These are phyloP conservation scores for Strobilomyces dryophilus DNA, from an alignment of 768 basidiomycete species.

Conservation along the genomic window DNA sequence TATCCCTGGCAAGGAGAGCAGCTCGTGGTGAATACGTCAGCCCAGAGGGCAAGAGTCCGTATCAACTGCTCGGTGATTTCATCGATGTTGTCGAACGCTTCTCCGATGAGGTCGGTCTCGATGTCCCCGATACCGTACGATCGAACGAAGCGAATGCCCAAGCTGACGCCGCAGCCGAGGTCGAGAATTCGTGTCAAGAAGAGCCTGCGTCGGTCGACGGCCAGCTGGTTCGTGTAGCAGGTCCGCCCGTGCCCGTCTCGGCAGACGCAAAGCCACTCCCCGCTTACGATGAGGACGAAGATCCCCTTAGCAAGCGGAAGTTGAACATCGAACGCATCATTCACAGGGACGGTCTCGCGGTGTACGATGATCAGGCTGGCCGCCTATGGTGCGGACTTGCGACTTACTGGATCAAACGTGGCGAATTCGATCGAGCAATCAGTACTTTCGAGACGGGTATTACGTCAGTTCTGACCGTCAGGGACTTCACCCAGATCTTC, in stretches of 20 bases:
- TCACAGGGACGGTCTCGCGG: conserved; percentile 74
- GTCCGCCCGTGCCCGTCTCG: conserved; percentile 53
- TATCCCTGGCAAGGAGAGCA: conserved; percentile 81
- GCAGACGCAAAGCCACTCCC: conserved; percentile 46
- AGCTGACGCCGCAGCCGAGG: conserved; percentile 43
- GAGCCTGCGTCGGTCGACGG: conserved; percentile 51
- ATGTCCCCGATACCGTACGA: conserved; percentile 66
- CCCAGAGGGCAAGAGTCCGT: conserved; percentile 92
- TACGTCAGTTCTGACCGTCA: conserved; percentile 79
- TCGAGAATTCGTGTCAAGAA: conserved; percentile 24
- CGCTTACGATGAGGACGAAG: conserved; percentile 78
- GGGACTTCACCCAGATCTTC: conserved; percentile 97
- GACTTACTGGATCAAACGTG: conserved; percentile 97
- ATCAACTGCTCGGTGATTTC: conserved; percentile 90
- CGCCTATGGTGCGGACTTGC: conserved; percentile 94
- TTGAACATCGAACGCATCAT: conserved; percentile 88
- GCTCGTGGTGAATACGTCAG: conserved; percentile 78
- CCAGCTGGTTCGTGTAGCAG: conserved; percentile 67
- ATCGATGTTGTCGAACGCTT: conserved; percentile 87
- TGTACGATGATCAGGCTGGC: conserved; percentile 97
- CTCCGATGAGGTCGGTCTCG: conserved; percentile 90
- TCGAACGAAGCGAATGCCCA: conserved; percentile 50
- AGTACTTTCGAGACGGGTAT: conserved; percentile 87
- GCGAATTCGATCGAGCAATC: conserved; percentile 89
- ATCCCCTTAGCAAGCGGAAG: conserved; percentile 62